Percentiles rank a stretch among this genome's conserved stretches.
These are phyloP conservation scores for Scheffersomyces ergatensis DNA, from an alignment of 805 yeast genomes.

Conservation along the genomic window DNA sequence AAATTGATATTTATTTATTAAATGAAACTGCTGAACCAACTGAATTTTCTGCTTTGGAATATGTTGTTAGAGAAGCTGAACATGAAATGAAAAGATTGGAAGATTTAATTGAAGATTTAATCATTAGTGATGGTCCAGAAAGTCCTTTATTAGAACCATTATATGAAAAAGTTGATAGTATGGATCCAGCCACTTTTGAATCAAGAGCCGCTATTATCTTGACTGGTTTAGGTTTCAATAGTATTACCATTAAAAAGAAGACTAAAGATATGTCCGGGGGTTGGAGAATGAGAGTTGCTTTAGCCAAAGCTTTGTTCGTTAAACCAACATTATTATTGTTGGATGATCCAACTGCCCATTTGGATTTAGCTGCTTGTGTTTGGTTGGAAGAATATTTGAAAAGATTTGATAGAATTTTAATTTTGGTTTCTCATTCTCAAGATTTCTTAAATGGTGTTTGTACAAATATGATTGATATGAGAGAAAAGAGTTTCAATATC, in stretches of 20 bases:
- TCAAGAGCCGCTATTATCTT: conserved; percentile 93
- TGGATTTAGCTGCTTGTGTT: conserved; percentile 98
- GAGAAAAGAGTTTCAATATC: conserved; percentile 66
- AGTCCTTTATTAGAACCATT: conserved; percentile 78
- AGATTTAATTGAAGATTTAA: conserved; percentile 83
- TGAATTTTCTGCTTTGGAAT: conserved; percentile 88
- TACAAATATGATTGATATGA: conserved; percentile 97
- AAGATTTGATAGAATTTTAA: conserved; percentile 89
- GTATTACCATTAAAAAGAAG: conserved; percentile 81
- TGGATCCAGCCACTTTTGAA: conserved; percentile 97
- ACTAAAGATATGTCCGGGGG: conserved; percentile 99
- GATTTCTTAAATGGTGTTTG: conserved; percentile 99
- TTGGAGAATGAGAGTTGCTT: conserved; percentile 99
- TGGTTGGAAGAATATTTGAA: conserved; percentile 98
- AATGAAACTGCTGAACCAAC: conserved; percentile 98
- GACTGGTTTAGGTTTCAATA: conserved; percentile 95
- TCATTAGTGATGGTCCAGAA: conserved; percentile 94
- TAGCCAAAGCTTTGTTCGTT: conserved; percentile 96
- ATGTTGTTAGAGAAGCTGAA: conserved; percentile 97
- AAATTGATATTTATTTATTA: conserved; percentile 85
- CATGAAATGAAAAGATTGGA: conserved; percentile 86
- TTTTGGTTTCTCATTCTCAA: conserved; percentile 95
- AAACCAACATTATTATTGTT: conserved; percentile 92
- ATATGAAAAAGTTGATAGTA: conserved; percentile 91
- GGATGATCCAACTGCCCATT: conserved; percentile 99